Conservation (phyloP, 2,329 filamentous ascomycete species). For the Fusarium burgessii region DNA sequence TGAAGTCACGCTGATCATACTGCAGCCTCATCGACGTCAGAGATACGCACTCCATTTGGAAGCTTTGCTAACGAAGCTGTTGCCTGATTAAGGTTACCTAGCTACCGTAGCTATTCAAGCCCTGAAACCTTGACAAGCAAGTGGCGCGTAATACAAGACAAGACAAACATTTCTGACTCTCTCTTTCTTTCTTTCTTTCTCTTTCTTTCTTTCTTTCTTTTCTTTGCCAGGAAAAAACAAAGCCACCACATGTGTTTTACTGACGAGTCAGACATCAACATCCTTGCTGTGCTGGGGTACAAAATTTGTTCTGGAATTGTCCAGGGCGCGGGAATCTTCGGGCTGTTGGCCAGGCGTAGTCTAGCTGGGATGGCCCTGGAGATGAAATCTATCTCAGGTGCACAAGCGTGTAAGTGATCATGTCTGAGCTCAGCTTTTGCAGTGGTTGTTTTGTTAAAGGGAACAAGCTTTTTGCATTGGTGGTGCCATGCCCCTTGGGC, state of each 20-base stretch:
- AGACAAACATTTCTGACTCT: slow-evolving; percentile 4
- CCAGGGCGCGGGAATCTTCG: slow-evolving; percentile 26
- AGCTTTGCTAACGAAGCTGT: neutral
- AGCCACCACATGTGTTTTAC: neutral
- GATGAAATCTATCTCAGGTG: slow-evolving; percentile 33
- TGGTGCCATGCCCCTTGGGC: slow-evolving; percentile 20
- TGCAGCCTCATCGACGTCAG: slow-evolving; percentile 36
- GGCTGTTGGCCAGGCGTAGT: slow-evolving; percentile 30
- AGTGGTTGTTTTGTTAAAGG: slow-evolving; percentile 11
- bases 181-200: neutral
- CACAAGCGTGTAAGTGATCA: slow-evolving; percentile 21
- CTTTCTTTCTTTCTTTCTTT: neutral
- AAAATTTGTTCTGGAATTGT: slow-evolving; percentile 35
- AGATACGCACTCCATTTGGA: slow-evolving; percentile 14
- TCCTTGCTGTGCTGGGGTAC: slow-evolving; percentile 6
- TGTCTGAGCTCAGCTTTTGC: neutral
- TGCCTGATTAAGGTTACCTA: neutral
- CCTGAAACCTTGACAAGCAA: neutral
- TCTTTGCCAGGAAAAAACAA: neutral
- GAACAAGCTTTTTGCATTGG: slow-evolving; percentile 7
- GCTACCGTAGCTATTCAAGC: neutral
- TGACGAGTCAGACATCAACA: slow-evolving; percentile 26
- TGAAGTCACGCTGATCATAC: slow-evolving; percentile 44
- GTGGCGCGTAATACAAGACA: slow-evolving; percentile 24
- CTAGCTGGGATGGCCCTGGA: slow-evolving; percentile 28